A percentile compares a stretch with the other conserved stretches of the same genome.
These are phyloP conservation scores for Oryza longistaminata DNA, from an alignment of 176 grass and related monocot species.

Conservation along the genomic window DNA sequence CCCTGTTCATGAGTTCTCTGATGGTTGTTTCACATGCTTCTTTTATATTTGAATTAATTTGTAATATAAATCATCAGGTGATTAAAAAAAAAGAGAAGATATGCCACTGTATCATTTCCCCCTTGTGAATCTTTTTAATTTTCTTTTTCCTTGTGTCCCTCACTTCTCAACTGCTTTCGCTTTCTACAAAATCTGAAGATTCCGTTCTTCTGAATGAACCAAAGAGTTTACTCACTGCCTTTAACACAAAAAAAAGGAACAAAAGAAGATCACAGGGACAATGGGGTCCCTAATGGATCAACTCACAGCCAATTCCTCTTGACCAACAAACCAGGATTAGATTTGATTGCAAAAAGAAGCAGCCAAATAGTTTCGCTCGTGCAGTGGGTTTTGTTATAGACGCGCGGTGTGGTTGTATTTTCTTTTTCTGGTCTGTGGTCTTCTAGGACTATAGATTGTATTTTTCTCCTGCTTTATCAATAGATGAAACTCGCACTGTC, in stretches of 20 bases:
- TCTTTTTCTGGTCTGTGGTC: too few relatives aligned
- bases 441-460: too few relatives aligned
- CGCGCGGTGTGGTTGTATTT: too few relatives aligned
- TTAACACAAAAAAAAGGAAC: background rate
- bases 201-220: slow-evolving; percentile 17
- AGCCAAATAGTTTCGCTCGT: background rate
- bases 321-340: background rate
- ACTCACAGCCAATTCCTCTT: background rate
- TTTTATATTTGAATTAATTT: background rate
- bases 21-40: background rate
- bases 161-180: slow-evolving; percentile 1
- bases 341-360: background rate
- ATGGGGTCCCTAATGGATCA: background rate
- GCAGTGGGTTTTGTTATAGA: too few relatives aligned
- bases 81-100: background rate
- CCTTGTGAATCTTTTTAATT: background rate
- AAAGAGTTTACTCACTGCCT: background rate
- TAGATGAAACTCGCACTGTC: too few relatives aligned
- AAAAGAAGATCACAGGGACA: background rate
- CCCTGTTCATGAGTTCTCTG: slow-evolving; percentile 4
- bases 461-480: too few relatives aligned
- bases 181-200: slow-evolving; percentile 30
- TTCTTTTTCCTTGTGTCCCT: background rate
- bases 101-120: background rate
- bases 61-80: background rate